phyloP scores from a whole-genome alignment of 139 green algal genomes.

The Zygnema cylindricum region DNA sequence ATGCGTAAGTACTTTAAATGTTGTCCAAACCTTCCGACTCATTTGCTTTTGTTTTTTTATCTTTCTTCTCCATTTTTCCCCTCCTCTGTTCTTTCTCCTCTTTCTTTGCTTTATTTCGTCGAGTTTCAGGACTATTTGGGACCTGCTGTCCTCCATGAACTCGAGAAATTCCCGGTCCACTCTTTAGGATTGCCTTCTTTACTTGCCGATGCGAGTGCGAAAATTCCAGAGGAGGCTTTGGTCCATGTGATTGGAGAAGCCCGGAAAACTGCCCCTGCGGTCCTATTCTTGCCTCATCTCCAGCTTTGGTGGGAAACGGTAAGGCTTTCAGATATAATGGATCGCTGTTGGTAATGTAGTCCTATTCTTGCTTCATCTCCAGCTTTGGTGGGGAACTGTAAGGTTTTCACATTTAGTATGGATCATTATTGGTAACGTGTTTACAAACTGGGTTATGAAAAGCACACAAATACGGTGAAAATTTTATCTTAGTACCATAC shows the following conservation, averaged over 20 bases:
- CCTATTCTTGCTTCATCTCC: slow-evolving; percentile 86
- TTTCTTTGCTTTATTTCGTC: background rate
- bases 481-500: too few species aligned
- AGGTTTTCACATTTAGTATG: background rate
- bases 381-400: slow-evolving; percentile 69
- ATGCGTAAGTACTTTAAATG: too few species aligned
- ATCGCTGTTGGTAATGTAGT: slow-evolving; percentile 64
- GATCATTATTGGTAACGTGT: slow-evolving; percentile 39
- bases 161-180: slow-evolving; percentile 85
- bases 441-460: too few species aligned
- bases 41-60: background rate
- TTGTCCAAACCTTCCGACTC: too few species aligned
- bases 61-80: too few species aligned
- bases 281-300: slow-evolving; percentile 89
- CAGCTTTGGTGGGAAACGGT: slow-evolving; percentile 69
- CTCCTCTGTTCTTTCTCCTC: too few species aligned
- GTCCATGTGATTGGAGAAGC: slow-evolving; percentile 86
- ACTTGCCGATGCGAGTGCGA: slow-evolving; percentile 74
- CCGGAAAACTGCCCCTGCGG: slow-evolving; percentile 75
- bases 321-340: background rate
- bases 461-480: too few species aligned
- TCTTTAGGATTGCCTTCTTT: slow-evolving; percentile 81
- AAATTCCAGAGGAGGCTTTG: slow-evolving; percentile 88
- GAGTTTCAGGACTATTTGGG: slow-evolving; percentile 59
- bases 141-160: slow-evolving; percentile 79